These are phyloP conservation scores for Avena sativa DNA, from an alignment of 176 grass and related monocot species.

Conservation along the genomic window DNA sequence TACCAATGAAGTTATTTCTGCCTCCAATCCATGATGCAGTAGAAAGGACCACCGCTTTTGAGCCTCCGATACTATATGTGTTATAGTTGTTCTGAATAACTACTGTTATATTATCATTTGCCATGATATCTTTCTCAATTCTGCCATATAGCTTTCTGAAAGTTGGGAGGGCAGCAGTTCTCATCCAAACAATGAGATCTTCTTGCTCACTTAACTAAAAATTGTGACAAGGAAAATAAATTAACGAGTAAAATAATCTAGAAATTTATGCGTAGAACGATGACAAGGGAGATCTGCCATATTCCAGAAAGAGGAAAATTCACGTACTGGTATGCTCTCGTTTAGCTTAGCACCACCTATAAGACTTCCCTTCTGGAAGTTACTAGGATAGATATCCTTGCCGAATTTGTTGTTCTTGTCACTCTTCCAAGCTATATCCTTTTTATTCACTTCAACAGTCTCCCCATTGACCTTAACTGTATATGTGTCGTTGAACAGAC, in stretches of 20 bases:
- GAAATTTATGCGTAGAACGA: constrained; percentile 13
- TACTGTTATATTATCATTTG: constrained; percentile 71
- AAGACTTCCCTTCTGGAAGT: constrained; percentile 79
- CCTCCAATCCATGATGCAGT: constrained; percentile 93
- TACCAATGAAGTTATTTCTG: constrained; percentile 87
- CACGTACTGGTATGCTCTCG: constrained; percentile 79
- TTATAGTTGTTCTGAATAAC: constrained; percentile 96
- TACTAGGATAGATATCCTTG: constrained; percentile 91
- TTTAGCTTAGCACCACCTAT: constrained; percentile 88
- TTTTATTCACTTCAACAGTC: constrained; percentile 74
- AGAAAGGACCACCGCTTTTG: constrained; percentile 83
- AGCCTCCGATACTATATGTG: constrained; percentile 88
- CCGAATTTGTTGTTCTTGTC: constrained; percentile 79
- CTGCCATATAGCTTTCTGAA: constrained; percentile 96
- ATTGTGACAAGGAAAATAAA: not conserved
- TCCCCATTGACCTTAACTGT: constrained; percentile 59
- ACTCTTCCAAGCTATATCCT: constrained; percentile 89
- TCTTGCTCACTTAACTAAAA: constrained; percentile 92
- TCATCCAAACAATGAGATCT: constrained; percentile 98
- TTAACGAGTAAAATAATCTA: constrained; percentile 14
- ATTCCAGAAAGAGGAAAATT: constrained; percentile 28
- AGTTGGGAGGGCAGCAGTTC: constrained; percentile 82
- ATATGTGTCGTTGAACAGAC: constrained; percentile 92
- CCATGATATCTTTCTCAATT: constrained; percentile 79
- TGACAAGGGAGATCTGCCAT: not conserved